Evolutionary conservation across 2,329 filamentous ascomycete species (phyloP).

Genomic region (Alternaria viburni): DNA sequence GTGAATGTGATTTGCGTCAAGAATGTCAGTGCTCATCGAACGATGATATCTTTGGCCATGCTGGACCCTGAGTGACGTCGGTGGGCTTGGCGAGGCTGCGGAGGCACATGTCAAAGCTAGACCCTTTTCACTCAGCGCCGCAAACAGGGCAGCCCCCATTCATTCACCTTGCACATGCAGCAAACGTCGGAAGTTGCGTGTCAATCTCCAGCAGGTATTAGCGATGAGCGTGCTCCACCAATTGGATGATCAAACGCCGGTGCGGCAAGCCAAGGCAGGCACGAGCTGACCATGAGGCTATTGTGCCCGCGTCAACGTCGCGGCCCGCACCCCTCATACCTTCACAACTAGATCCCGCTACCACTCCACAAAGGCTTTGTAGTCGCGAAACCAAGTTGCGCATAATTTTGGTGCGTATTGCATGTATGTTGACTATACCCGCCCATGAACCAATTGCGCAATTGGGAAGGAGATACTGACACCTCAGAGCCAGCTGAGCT

Average conservation of each 20-base stretch:
- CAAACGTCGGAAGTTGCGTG: conserved; percentile 9
- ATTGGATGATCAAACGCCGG: conserved; percentile 27
- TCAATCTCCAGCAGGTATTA: conserved; percentile 1
- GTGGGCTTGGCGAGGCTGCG: conserved; percentile 15
- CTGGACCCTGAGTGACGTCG: conserved; percentile 29
- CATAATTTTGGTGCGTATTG: background rate
- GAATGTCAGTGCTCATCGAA: background rate
- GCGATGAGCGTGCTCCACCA: conserved; percentile 11
- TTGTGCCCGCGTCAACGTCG: conserved; percentile 19
- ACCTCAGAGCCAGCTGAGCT: conserved; percentile 23
- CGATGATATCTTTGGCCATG: background rate
- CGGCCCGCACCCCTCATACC: conserved; percentile 20
- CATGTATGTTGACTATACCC: background rate
- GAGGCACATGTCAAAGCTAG: conserved; percentile 3
- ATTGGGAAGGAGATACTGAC: conserved; percentile 8
- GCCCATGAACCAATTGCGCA: background rate
- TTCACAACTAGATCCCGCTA: conserved; percentile 8
- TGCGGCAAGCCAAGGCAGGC: conserved; percentile 32
- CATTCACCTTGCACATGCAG: background rate
- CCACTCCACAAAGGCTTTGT: background rate
- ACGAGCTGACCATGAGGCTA: conserved; percentile 19
- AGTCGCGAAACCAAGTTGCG: background rate
- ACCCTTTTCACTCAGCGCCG: background rate
- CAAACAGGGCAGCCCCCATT: conserved; percentile 6
- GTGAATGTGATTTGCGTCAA: background rate